phyloP scores from a whole-genome alignment of 2,329 filamentous ascomycete genomes.

The Xylariales sp. region DNA sequence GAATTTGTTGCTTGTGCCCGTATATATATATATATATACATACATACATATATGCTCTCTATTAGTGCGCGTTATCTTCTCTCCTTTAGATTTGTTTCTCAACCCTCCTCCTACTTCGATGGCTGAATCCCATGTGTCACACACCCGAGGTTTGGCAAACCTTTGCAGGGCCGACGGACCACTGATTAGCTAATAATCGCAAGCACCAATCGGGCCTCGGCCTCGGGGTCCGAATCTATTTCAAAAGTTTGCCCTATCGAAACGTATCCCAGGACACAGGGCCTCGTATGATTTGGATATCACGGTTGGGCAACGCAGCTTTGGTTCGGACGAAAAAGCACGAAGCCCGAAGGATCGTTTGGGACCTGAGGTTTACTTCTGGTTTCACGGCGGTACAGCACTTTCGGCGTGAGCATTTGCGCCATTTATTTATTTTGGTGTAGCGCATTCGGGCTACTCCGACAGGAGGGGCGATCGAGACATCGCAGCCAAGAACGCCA shows the following conservation, averaged over 20 bases:
- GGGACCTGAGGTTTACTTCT: background rate
- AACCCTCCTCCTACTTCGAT: background rate
- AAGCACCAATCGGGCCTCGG: conserved; percentile 30
- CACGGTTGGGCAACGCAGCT: background rate
- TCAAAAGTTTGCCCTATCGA: conserved; percentile 5
- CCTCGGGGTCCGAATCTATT: conserved; percentile 31
- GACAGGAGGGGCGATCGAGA: conserved; percentile 3
- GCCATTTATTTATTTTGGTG: conserved; percentile 13
- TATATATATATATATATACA: conserved; percentile 17
- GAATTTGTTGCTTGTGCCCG: conserved; percentile 1
- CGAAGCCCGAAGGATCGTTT: conserved; percentile 27
- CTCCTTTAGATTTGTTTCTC: conserved; percentile 1
- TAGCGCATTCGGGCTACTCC: background rate
- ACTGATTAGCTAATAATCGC: conserved; percentile 17
- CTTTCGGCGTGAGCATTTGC: conserved; percentile 3
- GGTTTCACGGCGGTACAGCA: conserved; percentile 12
- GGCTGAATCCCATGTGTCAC: background rate
- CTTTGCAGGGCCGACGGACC: background rate
- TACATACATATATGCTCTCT: conserved; percentile 21
- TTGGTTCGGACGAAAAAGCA: conserved; percentile 19
- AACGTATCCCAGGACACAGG: conserved; percentile 3
- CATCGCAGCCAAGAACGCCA: background rate
- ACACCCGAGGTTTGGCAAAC: background rate
- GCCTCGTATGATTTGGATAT: conserved; percentile 9
- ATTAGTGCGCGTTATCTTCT: conserved; percentile 2